Percentiles rank a stretch among this genome's conserved stretches.
Conservation (phyloP, 176 grass and related monocot species). For the Lolium perenne region DNA sequence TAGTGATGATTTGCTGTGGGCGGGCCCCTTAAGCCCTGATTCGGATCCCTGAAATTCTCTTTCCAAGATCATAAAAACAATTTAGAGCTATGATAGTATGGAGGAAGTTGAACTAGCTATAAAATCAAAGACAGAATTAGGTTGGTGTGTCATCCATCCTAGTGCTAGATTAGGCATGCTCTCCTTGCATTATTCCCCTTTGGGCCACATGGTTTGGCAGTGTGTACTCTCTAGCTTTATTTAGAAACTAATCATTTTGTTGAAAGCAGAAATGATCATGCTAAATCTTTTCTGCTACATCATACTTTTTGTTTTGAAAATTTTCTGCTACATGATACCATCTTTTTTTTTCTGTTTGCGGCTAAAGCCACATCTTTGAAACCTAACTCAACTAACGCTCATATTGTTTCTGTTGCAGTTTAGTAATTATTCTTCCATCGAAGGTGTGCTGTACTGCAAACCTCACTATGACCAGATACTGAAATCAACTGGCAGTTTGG, state of each 20-base stretch:
- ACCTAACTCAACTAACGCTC: not conserved
- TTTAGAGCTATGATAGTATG: slow-evolving; percentile 30
- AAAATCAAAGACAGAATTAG: not conserved
- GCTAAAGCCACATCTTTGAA: slow-evolving; percentile 19
- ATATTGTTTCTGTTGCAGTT: slow-evolving; percentile 73
- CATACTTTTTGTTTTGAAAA: too few species aligned
- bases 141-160: slow-evolving; percentile 35
- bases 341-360: not conserved
- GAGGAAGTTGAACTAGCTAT: slow-evolving; percentile 5
- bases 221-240: not conserved
- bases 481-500: slow-evolving; percentile 93
- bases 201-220: slow-evolving; percentile 11
- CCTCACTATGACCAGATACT: slow-evolving; percentile 99
- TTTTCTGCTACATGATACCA: not conserved
- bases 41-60: too few species aligned
- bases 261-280: slow-evolving; percentile 36
- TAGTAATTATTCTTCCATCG: slow-evolving; percentile 91
- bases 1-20: slow-evolving; percentile 10
- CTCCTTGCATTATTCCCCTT: slow-evolving; percentile 40
- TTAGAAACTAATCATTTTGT: slow-evolving; percentile 13
- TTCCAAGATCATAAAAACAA: not conserved
- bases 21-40: not conserved
- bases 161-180: slow-evolving; percentile 4
- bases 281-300: not conserved
- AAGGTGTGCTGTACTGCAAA: slow-evolving; percentile 94